A percentile compares a stretch with the other conserved stretches of the same genome.
These are phyloP conservation scores for Hibiscus tridactylites DNA, from an alignment of 345 rosid species.

Conservation along the genomic window DNA sequence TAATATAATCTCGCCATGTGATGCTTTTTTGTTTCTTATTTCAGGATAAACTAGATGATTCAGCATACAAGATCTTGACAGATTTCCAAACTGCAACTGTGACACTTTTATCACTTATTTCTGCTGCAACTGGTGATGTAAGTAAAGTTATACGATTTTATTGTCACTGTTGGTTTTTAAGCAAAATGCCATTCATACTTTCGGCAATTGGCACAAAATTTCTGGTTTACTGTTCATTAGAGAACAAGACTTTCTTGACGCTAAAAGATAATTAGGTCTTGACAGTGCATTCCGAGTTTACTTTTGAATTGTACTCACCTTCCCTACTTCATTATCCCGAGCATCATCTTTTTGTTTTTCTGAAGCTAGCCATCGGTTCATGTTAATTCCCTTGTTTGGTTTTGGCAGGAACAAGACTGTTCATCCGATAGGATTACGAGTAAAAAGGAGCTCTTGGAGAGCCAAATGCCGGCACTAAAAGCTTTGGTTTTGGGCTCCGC, in stretches of 20 bases:
- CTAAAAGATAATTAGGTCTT: neutral
- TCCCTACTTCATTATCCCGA: neutral
- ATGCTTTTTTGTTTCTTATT: neutral
- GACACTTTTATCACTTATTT: slow-evolving; percentile 55
- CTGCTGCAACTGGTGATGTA: slow-evolving; percentile 77
- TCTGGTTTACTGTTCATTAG: neutral
- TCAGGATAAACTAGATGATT: slow-evolving; percentile 80
- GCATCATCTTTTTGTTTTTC: neutral
- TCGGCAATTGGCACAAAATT: neutral
- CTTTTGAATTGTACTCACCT: neutral
- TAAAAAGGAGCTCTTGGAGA: slow-evolving; percentile 62
- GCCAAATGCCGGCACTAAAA: slow-evolving; percentile 63
- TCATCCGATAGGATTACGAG: slow-evolving; percentile 57
- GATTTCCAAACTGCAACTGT: slow-evolving; percentile 89
- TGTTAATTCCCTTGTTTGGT: neutral
- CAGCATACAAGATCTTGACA: slow-evolving; percentile 61
- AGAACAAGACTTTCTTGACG: neutral
- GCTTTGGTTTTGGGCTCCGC: slow-evolving; percentile 32
- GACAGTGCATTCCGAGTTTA: neutral
- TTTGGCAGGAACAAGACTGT: slow-evolving; percentile 63
- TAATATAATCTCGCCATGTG: neutral
- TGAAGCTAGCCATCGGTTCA: neutral
- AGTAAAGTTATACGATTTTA: slow-evolving; percentile 15
- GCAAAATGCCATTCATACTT: neutral
- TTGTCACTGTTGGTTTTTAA: neutral